Evolutionary conservation across 768 basidiomycete species (phyloP), one percentile per base, ranked within the genome.

Genomic region (Gelatoporia subvermispora): DNA sequence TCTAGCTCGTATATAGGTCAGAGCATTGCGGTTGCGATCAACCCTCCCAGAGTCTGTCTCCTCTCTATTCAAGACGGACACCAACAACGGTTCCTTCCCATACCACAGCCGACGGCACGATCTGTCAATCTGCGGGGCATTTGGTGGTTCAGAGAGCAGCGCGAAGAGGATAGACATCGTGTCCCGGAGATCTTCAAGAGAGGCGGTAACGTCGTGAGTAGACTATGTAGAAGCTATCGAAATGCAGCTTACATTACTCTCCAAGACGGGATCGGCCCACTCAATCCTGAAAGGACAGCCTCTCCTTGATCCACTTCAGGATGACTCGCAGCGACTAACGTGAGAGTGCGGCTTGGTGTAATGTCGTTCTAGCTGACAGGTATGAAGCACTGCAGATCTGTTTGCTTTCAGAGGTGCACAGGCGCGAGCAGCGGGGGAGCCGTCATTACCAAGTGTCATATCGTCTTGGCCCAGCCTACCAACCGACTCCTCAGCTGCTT

Each of bases 41-140:
- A 88, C 53, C 87, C 86, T 36, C 77, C 82, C 35, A 72, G 75
- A 21, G 64, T 92, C 24, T 81, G 79, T 10, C 64, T 92, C 21
- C 86, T 87, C 62, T 91, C 89, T 10, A 68, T 91, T 20, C 88
- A 91, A 65, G 82, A 91, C 62, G 90, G 90, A 7, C 73, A 66
- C 38, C 68, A 78, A 52, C 72, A 79, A 49, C 73, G 76, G 23
- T 68, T 66, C 16, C 60, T 85, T 36, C 66, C 71, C 18, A 57
- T 81, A 48, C 22, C 43, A 28, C 49, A 18, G 48, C 42, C 24
- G 50, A 48, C 58, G 49, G 54, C 45, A 45, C 51, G 55, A 21
- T 20, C 57, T 22, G 51, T 57, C 44, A 63, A 59, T 23, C 52
- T 88, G 17, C 66, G 69, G 15, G 75, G 75, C n/a, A 65, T 86